Evolutionary conservation across 176 grass and related monocot species (phyloP).

Genomic region (Lolium multiflorum): DNA sequence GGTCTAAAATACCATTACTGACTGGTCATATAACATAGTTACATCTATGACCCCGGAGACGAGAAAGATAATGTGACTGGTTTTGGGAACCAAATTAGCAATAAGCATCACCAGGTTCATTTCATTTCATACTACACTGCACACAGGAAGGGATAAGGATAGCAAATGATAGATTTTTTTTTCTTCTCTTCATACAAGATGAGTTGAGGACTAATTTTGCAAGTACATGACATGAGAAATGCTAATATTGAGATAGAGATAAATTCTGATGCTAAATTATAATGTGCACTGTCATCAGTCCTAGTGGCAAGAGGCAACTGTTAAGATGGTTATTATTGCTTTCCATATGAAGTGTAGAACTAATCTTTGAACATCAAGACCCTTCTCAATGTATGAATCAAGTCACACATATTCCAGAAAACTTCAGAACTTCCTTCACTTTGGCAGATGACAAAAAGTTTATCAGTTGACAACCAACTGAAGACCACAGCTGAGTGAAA

Average conservation of each 20-base stretch:
- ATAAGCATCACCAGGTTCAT: slow-evolving; percentile 26
- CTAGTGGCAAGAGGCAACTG: slow-evolving; percentile 11
- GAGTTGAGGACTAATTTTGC: neutral
- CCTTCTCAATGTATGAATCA: neutral
- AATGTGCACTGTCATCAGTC: neutral
- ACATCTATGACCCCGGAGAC: neutral
- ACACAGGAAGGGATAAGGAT: neutral
- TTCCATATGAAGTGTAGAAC: slow-evolving; percentile 26
- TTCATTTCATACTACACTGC: slow-evolving; percentile 30
- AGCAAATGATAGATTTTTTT: neutral
- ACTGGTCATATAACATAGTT: neutral
- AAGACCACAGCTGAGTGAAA: slow-evolving; percentile 18
- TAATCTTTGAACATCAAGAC: neutral
- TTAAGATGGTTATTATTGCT: neutral
- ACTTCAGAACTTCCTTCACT: slow-evolving; percentile 6
- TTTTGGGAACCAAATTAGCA: neutral
- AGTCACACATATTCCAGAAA: neutral
- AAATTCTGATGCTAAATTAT: neutral
- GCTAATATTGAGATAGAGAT: neutral
- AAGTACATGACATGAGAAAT: slow-evolving; percentile 31
- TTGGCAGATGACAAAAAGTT: slow-evolving; percentile 12
- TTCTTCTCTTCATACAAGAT: neutral
- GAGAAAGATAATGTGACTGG: slow-evolving; percentile 4
- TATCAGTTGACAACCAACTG: slow-evolving; percentile 12
- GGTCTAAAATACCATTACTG: slow-evolving; percentile 5